Conservation (phyloP, 306 rosid species). For the Quercus bicolor region DNA sequence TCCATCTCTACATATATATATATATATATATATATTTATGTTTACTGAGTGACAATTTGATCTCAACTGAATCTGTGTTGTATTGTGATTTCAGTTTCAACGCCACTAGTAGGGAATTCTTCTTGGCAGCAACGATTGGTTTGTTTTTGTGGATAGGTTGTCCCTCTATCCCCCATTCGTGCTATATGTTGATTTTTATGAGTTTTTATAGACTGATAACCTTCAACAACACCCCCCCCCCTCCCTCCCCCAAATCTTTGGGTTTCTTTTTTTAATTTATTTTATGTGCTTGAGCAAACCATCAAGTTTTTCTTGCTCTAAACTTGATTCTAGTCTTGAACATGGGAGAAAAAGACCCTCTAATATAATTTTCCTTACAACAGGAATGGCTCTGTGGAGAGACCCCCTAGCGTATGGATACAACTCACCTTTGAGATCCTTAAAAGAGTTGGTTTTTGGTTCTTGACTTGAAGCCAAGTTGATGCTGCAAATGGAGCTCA, state of each 20-base stretch:
- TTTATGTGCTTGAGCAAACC: too few species aligned
- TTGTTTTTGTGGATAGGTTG: constrained; percentile 71
- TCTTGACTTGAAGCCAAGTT: not conserved
- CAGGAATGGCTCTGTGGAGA: constrained; percentile 41
- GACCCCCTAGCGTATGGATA: constrained; percentile 27
- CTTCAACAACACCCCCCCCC: not conserved
- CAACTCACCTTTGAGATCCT: constrained; percentile 31
- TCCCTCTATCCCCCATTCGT: constrained; percentile 5
- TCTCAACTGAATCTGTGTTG: constrained; percentile 14
- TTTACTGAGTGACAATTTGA: constrained; percentile 16
- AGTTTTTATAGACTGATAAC: not conserved
- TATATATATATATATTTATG: not conserved
- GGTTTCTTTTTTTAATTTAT: too few species aligned
- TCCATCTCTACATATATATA: constrained; percentile 11
- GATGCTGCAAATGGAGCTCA: not conserved
- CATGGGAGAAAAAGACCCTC: not conserved
- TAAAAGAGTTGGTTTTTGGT: constrained; percentile 37
- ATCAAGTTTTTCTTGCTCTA: not conserved
- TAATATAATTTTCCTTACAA: not conserved
- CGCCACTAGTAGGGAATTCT: constrained; percentile 65
- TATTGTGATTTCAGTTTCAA: constrained; percentile 48
- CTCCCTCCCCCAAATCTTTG: too few species aligned
- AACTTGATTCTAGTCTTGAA: not conserved
- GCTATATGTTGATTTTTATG: not conserved
- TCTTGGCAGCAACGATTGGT: constrained; percentile 66